Conservation (phyloP, 2,329 filamentous ascomycete species). For the Aureobasidium lini region DNA sequence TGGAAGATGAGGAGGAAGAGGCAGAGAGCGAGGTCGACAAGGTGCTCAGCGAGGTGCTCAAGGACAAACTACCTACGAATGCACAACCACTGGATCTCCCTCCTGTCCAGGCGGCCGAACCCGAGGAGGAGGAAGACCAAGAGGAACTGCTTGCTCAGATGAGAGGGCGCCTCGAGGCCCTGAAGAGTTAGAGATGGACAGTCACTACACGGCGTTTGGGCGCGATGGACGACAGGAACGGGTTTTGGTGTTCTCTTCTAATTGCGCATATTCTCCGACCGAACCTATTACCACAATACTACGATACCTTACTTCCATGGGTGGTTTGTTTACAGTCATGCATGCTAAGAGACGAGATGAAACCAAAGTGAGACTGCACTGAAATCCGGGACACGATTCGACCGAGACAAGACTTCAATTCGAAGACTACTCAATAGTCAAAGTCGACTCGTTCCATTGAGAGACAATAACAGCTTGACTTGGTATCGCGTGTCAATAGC, state of each 20-base stretch:
- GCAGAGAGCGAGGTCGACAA: constrained; percentile 82
- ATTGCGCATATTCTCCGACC: neutral
- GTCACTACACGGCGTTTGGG: neutral
- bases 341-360: no score
- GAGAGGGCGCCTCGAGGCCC: constrained; percentile 80
- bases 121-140: constrained; percentile 73
- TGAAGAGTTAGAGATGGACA: constrained; percentile 62
- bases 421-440: neutral
- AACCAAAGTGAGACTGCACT: no score
- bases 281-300: neutral
- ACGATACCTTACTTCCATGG: neutral
- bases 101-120: constrained; percentile 46
- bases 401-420: no score
- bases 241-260: neutral
- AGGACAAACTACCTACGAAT: constrained; percentile 64
- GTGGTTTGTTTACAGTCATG: neutral
- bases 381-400: neutral
- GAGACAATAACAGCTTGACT: neutral
- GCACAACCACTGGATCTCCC: constrained; percentile 45
- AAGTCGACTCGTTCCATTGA: neutral
- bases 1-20: constrained; percentile 67
- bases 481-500: neutral
- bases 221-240: neutral
- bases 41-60: constrained; percentile 83
- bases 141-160: constrained; percentile 92